Evolutionary conservation across 2,329 filamentous ascomycete species (phyloP).

Genomic region (Phoma sp.): DNA sequence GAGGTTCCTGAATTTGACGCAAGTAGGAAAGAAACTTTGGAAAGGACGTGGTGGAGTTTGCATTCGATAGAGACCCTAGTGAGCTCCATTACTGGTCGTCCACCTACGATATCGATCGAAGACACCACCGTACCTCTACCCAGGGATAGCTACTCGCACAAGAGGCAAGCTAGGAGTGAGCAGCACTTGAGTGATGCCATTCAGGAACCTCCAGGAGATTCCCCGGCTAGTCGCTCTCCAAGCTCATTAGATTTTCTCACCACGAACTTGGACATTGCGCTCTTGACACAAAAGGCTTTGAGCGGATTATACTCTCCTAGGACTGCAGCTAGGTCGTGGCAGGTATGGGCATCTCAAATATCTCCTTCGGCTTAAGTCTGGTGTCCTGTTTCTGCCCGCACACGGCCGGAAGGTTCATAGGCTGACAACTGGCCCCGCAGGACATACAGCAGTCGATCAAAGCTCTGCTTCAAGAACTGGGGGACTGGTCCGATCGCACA

Average conservation of each 20-base stretch:
- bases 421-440: constrained; percentile 13
- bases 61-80: constrained; percentile 47
- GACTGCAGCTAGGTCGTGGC: constrained; percentile 44
- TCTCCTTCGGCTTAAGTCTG: background rate
- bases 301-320: constrained; percentile 44
- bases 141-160: background rate
- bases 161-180: background rate
- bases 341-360: constrained; percentile 19
- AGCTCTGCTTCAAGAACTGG: constrained; percentile 36
- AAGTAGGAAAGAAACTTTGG: constrained; percentile 40
- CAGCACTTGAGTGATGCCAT: background rate
- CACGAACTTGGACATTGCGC: constrained; percentile 30
- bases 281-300: constrained; percentile 43
- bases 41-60: constrained; percentile 50
- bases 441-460: constrained; percentile 41
- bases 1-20: constrained; percentile 30
- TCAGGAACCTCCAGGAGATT: background rate
- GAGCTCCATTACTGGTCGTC: constrained; percentile 48
- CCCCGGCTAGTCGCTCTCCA: background rate
- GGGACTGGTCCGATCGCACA: constrained; percentile 39
- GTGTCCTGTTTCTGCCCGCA: no score
- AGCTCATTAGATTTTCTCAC: constrained; percentile 13
- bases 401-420: background rate
- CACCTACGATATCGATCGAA: constrained; percentile 41
- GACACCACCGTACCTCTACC: constrained; percentile 45